A percentile compares a stretch with the other conserved stretches of the same genome.
phyloP scores from a whole-genome alignment of 2,329 filamentous ascomycete genomes.

The Paecilomyces dactylethromorphus region DNA sequence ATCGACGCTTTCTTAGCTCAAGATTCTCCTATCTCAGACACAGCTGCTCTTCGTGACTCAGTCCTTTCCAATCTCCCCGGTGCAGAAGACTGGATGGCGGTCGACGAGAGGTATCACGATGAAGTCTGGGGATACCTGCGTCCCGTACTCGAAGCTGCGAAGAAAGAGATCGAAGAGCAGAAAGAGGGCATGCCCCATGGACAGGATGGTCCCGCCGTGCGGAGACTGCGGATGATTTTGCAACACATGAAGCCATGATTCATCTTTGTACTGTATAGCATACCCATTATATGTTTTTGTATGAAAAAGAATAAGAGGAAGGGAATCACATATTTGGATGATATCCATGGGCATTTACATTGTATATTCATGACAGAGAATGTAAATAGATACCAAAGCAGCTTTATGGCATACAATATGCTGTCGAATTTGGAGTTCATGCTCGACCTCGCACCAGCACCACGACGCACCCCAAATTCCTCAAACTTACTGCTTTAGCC shows the following conservation, averaged over 20 bases:
- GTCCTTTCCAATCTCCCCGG: constrained; percentile 24
- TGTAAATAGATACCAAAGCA: too few relatives aligned
- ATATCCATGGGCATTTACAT: too few relatives aligned
- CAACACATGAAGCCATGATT: constrained; percentile 26
- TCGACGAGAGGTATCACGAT: constrained; percentile 41
- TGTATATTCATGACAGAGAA: too few relatives aligned
- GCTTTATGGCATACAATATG: too few relatives aligned
- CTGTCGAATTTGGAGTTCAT: too few relatives aligned
- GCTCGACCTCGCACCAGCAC: too few relatives aligned
- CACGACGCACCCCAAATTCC: too few relatives aligned
- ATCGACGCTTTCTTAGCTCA: constrained; percentile 25
- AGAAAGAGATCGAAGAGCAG: constrained; percentile 46
- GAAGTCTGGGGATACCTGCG: constrained; percentile 63
- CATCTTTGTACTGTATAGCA: not conserved
- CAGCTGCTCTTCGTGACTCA: constrained; percentile 19
- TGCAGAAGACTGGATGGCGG: constrained; percentile 24
- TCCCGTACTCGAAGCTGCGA: constrained; percentile 51
- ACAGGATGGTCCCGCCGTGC: constrained; percentile 30
- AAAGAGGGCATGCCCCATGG: constrained; percentile 5
- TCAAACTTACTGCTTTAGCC: too few relatives aligned
- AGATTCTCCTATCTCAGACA: constrained; percentile 8
- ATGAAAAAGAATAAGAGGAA: not conserved
- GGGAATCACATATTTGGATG: too few relatives aligned
- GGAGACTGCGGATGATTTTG: constrained; percentile 33
- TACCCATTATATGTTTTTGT: not conserved